Evolutionary conservation across 257 asterid genomes (phyloP), one percentile per base, ranked within the genome.

Genomic region (Echites panduratus): DNA sequence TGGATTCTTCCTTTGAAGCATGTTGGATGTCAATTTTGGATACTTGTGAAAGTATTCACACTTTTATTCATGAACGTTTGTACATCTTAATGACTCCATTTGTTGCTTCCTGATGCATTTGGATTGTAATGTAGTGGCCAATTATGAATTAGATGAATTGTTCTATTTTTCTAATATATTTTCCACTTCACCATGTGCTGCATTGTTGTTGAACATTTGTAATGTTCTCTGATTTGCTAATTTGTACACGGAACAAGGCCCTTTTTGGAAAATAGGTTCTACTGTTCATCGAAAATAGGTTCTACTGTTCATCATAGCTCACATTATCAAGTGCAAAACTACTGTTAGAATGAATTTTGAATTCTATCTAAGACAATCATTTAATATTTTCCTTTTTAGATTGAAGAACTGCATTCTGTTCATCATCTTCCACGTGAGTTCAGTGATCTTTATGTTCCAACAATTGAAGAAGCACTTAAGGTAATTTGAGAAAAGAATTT

Each of bases 401-500:
- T 94, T 79, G 80, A 83, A 84, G 86, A 82, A 70, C 86, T 94
- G 66, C 87, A 81, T 73, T 78, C 90, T 72, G 73, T 57, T 69
- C 79, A 77, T 74, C 86, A 80, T 72, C 88, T 77, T 70, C 82
- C 85, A 29, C 70, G 71, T 75, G 78, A 84, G 84, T 88, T 88
- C 77, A 87, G 58, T 71, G 90, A 82, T 80, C 80, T 86, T 58
- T 78, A 76, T 66, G 75, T 94, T 74, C 93, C 96, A 70, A 88
- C 97, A 40, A 65, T 85, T 74, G 97, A 86, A 89, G 97, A 90
- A 78, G 96, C 98, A 76, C 71, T 94, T 66, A 84, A 84, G 95
- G 98, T 90, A 83, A 44, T 50, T 27, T 17, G 63, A 52, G 48
- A 20, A 57, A 43, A 66, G 22, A 47, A 77, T 63, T 1, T n/a